phyloP scores from a whole-genome alignment of 2,329 filamentous ascomycete species.

The Aureobasidium subglaciale region DNA sequence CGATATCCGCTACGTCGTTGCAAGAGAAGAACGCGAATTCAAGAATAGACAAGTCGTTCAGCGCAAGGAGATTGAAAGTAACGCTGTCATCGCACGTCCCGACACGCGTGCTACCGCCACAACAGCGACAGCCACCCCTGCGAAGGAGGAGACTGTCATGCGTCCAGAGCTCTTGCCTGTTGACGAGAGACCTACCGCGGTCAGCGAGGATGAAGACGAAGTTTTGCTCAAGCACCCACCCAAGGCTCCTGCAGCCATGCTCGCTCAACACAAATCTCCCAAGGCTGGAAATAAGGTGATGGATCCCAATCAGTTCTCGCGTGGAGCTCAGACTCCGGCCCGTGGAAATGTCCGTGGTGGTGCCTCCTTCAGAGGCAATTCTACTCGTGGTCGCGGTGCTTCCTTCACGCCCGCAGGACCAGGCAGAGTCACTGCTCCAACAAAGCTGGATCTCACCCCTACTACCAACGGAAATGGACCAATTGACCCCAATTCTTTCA shows the following conservation, averaged over 20 bases:
- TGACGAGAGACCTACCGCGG: constrained; percentile 12
- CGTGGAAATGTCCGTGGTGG: constrained; percentile 22
- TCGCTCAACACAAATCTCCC: constrained; percentile 21
- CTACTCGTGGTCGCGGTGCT: constrained; percentile 18
- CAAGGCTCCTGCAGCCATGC: constrained; percentile 27
- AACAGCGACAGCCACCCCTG: neutral
- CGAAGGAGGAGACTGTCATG: neutral
- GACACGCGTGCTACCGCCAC: neutral
- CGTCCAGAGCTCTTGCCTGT: constrained; percentile 15
- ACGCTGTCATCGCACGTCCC: neutral
- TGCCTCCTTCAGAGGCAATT: constrained; percentile 20
- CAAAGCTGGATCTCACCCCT: neutral
- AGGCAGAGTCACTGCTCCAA: neutral
- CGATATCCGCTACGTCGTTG: constrained; percentile 43
- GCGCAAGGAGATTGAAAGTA: constrained; percentile 17
- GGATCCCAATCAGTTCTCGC: constrained; percentile 44
- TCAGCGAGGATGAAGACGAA: constrained; percentile 18
- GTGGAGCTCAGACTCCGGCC: constrained; percentile 24
- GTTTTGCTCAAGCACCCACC: constrained; percentile 25
- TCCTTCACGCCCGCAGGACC: neutral
- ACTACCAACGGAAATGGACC: constrained; percentile 19
- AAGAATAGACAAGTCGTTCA: constrained; percentile 29
- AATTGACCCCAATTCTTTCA: constrained; percentile 33
- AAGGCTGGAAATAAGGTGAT: constrained; percentile 25
- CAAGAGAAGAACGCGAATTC: constrained; percentile 43